Evolutionary conservation across 345 rosid species (phyloP).

Genomic region (Iberis pinnata): DNA sequence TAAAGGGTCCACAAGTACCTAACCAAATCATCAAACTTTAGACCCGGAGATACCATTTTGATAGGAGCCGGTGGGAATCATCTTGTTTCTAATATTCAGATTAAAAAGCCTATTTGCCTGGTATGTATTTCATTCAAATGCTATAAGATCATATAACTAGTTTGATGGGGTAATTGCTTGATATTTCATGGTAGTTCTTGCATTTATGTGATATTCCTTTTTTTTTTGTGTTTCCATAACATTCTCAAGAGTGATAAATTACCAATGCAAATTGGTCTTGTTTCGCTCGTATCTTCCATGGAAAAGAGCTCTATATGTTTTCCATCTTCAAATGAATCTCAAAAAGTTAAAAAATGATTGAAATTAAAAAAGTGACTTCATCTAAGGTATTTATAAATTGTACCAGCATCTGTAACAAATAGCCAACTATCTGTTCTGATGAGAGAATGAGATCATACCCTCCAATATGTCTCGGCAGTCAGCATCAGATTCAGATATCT

Average conservation of each 20-base stretch:
- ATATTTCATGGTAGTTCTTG: not conserved
- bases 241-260: constrained; percentile 3
- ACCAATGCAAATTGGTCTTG: not conserved
- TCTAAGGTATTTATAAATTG: not conserved
- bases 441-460: constrained; percentile 18
- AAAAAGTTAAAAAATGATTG: too few relatives aligned
- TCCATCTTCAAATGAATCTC: not conserved
- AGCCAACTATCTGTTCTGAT: constrained; percentile 2
- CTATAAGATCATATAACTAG: not conserved
- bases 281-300: not conserved
- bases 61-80: constrained; percentile 78
- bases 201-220: constrained; percentile 3
- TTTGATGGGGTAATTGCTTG: not conserved
- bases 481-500: too few relatives aligned
- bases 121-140: too few relatives aligned
- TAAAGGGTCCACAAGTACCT: constrained; percentile 1
- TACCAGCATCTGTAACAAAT: constrained; percentile 1
- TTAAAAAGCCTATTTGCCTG: constrained; percentile 88
- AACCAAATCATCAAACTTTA: constrained; percentile 33
- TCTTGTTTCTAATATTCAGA: constrained; percentile 75
- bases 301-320: not conserved
- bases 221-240: not conserved
- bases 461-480: too few relatives aligned
- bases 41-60: constrained; percentile 92
- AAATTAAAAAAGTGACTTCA: not conserved